Conservation (phyloP, 2,329 filamentous ascomycete species). For the Tolypocladium tundrense region DNA sequence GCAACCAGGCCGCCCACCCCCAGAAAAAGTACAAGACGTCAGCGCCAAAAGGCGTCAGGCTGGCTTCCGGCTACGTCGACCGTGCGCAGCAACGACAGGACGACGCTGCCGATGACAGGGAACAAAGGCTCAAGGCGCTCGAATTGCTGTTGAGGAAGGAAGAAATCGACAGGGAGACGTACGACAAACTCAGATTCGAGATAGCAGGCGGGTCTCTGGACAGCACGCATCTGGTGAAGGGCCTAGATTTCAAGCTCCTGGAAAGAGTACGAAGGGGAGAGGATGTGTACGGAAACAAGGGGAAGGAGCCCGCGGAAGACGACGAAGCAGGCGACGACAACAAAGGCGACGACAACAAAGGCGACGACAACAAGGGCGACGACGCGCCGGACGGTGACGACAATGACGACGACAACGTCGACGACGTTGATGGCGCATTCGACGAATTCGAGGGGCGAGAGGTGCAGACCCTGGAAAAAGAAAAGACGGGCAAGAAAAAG, state of each 20-base stretch:
- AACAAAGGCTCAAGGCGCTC: constrained; percentile 61
- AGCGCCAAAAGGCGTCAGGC: constrained; percentile 71
- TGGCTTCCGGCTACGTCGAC: constrained; percentile 76
- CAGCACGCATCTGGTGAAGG: constrained; percentile 84
- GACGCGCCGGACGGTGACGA: background rate
- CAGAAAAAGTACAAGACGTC: constrained; percentile 69
- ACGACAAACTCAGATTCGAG: constrained; percentile 62
- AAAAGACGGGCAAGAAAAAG: constrained; percentile 45
- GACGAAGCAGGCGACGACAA: constrained; percentile 5
- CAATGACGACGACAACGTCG: constrained; percentile 7
- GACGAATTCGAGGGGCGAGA: constrained; percentile 46
- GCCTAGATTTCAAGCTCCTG: constrained; percentile 74
- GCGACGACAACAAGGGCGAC: background rate
- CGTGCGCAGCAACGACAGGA: constrained; percentile 57
- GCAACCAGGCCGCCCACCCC: constrained; percentile 43
- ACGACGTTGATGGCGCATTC: constrained; percentile 54
- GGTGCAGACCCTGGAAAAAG: constrained; percentile 41
- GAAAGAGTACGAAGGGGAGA: constrained; percentile 60
- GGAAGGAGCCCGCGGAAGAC: constrained; percentile 19
- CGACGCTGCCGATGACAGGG: constrained; percentile 42
- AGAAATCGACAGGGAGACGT: constrained; percentile 71
- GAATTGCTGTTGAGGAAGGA: constrained; percentile 75
- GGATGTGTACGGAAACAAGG: constrained; percentile 42
- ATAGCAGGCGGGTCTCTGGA: constrained; percentile 73
- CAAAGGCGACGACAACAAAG: background rate